These are phyloP conservation scores for Ananas comosus DNA, from an alignment of 176 grass and related monocot genomes.

Conservation along the genomic window DNA sequence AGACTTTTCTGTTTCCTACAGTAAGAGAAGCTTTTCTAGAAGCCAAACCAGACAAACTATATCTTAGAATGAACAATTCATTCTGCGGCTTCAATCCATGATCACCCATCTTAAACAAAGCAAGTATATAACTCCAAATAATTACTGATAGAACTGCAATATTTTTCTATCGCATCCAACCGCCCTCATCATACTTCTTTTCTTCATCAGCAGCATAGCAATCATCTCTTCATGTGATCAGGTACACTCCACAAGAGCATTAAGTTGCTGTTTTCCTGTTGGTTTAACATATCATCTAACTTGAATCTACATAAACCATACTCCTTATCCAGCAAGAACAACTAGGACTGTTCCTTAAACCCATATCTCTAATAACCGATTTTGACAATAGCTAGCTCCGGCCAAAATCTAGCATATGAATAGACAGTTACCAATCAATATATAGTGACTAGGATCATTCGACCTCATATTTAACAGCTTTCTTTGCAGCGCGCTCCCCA, in stretches of 20 bases:
- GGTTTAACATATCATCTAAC: neutral
- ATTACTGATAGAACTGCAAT: neutral
- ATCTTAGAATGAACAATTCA: too few species aligned
- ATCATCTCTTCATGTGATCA: conserved; percentile 2
- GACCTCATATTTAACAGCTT: conserved; percentile 7
- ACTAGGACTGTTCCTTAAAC: neutral
- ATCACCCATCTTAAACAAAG: too few species aligned
- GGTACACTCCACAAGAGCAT: neutral
- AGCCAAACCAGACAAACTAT: too few species aligned
- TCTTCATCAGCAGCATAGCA: neutral
- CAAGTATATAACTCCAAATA: neutral
- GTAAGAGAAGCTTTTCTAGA: too few species aligned
- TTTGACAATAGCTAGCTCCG: neutral
- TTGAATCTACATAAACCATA: neutral
- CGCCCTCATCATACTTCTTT: neutral
- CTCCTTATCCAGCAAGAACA: neutral
- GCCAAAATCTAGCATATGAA: conserved; percentile 9
- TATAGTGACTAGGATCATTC: neutral
- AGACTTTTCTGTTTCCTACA: too few species aligned
- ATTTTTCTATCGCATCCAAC: neutral
- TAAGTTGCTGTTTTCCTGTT: neutral
- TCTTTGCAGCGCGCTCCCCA: neutral
- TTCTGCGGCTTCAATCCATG: too few species aligned
- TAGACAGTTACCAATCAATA: neutral
- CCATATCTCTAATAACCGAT: neutral